Conservation (phyloP, 768 basidiomycete genomes). For the Hericium erinaceus region DNA sequence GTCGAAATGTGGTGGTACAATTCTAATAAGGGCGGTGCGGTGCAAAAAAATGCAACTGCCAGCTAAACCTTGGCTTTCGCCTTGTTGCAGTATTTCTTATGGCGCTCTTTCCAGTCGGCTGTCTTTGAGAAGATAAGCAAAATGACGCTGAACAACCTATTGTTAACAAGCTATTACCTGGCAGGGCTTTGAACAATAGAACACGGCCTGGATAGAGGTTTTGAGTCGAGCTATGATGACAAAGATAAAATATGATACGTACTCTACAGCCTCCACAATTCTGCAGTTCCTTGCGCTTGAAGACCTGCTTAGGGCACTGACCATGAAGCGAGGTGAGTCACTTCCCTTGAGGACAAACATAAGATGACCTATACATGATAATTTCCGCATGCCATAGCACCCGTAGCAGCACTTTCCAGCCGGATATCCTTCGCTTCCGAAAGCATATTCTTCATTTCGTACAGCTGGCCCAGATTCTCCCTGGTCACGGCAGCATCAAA, state of each 20-base stretch:
- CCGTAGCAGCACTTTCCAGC: constrained; percentile 15
- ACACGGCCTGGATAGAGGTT: constrained; percentile 10
- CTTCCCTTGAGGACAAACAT: neutral
- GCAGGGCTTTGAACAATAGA: constrained; percentile 20
- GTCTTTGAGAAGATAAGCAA: constrained; percentile 4
- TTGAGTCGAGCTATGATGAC: neutral
- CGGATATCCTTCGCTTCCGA: constrained; percentile 23
- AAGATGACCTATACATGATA: constrained; percentile 12
- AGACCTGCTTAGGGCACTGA: constrained; percentile 19
- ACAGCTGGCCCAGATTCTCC: constrained; percentile 29
- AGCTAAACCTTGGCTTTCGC: too few species aligned
- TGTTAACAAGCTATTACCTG: constrained; percentile 13
- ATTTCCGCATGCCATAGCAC: constrained; percentile 22
- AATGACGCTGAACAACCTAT: too few species aligned
- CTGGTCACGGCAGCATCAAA: constrained; percentile 28
- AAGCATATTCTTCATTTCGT: constrained; percentile 26
- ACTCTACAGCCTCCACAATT: constrained; percentile 23
- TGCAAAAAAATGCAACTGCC: too few species aligned
- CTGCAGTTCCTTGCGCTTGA: constrained; percentile 14
- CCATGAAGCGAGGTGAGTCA: neutral
- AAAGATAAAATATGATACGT: neutral
- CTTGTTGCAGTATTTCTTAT: constrained; percentile 21
- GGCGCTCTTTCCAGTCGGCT: constrained; percentile 22
- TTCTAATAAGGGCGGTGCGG: too few species aligned
- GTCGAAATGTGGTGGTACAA: too few species aligned